These are phyloP conservation scores for Echinochloa phyllopogon DNA, from an alignment of 176 grass and related monocot species.

Conservation along the genomic window DNA sequence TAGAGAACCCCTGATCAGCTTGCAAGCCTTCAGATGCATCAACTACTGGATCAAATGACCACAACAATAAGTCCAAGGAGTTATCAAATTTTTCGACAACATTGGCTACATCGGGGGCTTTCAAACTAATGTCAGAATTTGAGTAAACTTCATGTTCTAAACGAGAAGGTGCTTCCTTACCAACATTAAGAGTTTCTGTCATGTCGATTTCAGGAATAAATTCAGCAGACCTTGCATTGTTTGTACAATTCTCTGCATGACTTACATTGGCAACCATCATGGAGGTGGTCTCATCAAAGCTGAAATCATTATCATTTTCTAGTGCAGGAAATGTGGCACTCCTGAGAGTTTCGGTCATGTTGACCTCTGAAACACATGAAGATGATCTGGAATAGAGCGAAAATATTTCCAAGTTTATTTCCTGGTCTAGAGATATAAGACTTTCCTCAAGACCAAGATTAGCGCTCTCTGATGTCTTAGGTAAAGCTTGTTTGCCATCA, in stretches of 20 bases:
- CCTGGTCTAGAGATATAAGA: slow-evolving; percentile 35
- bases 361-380: slow-evolving; percentile 52
- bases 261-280: neutral
- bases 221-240: neutral
- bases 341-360: slow-evolving; percentile 25
- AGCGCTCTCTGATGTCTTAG: neutral
- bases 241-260: slow-evolving; percentile 2
- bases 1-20: neutral
- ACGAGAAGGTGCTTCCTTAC: neutral
- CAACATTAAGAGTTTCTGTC: neutral
- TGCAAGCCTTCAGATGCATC: slow-evolving; percentile 9
- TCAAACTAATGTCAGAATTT: slow-evolving; percentile 1
- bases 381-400: slow-evolving; percentile 55
- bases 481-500: slow-evolving; percentile 15
- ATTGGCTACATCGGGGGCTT: slow-evolving; percentile 24
- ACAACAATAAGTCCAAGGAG: slow-evolving; percentile 16
- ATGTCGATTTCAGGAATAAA: slow-evolving; percentile 32
- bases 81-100: neutral
- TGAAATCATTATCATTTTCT: slow-evolving; percentile 6
- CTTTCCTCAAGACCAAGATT: slow-evolving; percentile 33
- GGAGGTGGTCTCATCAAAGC: neutral
- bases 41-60: neutral
- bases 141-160: slow-evolving; percentile 4
- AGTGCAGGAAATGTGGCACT: neutral
- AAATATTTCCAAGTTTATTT: slow-evolving; percentile 39